phyloP scores from a whole-genome alignment of 2,329 filamentous ascomycete genomes.

The Plenodomus lindquistii region DNA sequence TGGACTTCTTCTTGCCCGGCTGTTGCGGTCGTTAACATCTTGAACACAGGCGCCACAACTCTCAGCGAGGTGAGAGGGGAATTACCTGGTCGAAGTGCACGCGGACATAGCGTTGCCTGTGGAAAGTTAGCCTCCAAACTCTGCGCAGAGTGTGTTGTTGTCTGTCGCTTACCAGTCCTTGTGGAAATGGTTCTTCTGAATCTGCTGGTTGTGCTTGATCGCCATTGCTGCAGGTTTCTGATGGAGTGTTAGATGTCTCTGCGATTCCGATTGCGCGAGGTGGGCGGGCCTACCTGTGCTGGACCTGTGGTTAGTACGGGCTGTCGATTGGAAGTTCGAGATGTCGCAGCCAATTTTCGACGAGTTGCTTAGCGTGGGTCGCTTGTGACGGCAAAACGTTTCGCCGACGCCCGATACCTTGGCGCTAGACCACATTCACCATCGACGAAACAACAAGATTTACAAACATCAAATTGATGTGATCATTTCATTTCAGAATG shows the following conservation, averaged over 20 bases:
- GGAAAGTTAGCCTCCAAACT: constrained; percentile 25
- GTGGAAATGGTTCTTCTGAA: constrained; percentile 78
- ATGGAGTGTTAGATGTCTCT: background rate
- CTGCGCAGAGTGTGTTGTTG: constrained; percentile 2
- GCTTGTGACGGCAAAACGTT: constrained; percentile 19
- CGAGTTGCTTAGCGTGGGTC: constrained; percentile 19
- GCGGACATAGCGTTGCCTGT: constrained; percentile 92
- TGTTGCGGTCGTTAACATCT: constrained; percentile 51
- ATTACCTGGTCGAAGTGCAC: constrained; percentile 99
- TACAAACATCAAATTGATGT: background rate
- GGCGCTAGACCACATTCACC: background rate
- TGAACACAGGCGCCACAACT: constrained; percentile 56
- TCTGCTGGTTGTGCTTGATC: constrained; percentile 99
- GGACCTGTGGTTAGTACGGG: constrained; percentile 42
- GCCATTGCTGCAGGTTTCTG: constrained; percentile 57
- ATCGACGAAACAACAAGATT: background rate
- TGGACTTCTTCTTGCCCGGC: constrained; percentile 94
- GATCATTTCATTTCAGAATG: background rate
- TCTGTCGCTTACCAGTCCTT: constrained; percentile 62
- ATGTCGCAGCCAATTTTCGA: constrained; percentile 10
- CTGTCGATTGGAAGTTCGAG: constrained; percentile 21
- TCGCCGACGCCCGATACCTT: constrained; percentile 18
- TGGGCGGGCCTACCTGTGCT: constrained; percentile 29
- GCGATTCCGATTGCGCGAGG: background rate
- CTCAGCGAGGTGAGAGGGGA: constrained; percentile 56